Conservation (phyloP, 192 early-diverging fungal species). For the Mortierella claussenii region DNA sequence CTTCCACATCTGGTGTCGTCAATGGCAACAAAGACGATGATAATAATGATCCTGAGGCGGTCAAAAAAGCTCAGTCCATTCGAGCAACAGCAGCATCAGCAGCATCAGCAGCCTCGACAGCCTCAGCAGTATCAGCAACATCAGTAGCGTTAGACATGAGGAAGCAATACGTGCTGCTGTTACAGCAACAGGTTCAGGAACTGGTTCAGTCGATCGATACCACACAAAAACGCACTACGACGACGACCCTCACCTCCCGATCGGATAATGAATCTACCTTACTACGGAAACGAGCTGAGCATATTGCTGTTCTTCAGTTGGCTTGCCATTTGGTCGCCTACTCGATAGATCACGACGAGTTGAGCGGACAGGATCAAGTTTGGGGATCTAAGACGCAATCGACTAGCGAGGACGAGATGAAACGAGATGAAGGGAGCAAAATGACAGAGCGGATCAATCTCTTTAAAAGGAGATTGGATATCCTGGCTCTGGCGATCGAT, state of each 20-base stretch:
- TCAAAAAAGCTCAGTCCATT: background rate
- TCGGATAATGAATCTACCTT: background rate
- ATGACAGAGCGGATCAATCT: background rate
- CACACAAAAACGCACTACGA: background rate
- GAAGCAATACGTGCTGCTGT: constrained; percentile 16
- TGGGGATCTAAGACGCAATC: background rate
- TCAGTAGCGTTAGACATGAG: constrained; percentile 12
- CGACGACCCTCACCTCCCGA: background rate
- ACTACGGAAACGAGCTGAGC: constrained; percentile 8
- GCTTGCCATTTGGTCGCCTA: constrained; percentile 39
- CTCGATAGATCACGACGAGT: constrained; percentile 18
- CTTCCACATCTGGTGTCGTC: too few species aligned
- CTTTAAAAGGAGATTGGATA: constrained; percentile 13
- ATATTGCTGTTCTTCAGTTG: constrained; percentile 15
- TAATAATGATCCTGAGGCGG: background rate
- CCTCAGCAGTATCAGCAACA: background rate
- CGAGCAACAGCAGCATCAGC: background rate
- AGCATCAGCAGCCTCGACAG: background rate
- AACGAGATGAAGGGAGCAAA: background rate
- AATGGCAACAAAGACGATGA: background rate
- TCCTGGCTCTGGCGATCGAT: constrained; percentile 24
- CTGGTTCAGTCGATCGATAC: constrained; percentile 33
- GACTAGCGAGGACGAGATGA: background rate
- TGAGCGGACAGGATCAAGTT: background rate
- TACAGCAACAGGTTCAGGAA: constrained; percentile 49